Percentiles rank a stretch among this genome's conserved stretches.
These are phyloP conservation scores for Fistulifera solaris DNA, from an alignment of 108 stramenopile genomes.

Conservation along the genomic window DNA sequence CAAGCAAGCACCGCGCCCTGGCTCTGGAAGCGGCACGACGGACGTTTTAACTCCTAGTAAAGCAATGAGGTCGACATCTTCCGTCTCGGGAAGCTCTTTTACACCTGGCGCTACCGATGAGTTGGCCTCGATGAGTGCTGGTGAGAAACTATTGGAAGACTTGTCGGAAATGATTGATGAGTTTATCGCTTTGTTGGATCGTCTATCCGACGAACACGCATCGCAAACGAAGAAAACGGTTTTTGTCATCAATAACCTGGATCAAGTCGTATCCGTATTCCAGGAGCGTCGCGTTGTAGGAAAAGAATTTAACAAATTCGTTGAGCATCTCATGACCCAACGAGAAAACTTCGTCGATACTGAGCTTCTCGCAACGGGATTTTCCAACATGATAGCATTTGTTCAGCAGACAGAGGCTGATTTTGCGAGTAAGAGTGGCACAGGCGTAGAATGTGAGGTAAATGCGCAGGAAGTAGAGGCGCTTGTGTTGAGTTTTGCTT, in stretches of 20 bases:
- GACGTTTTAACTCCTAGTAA: neutral
- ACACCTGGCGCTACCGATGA: constrained; percentile 1
- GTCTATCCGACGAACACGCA: constrained; percentile 73
- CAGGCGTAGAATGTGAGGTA: constrained; percentile 47
- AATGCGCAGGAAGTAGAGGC: constrained; percentile 82
- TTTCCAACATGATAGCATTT: constrained; percentile 93
- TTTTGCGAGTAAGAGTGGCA: constrained; percentile 33
- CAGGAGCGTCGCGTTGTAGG: constrained; percentile 86
- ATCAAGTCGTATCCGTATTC: constrained; percentile 86
- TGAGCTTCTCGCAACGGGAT: constrained; percentile 83
- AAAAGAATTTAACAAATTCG: constrained; percentile 88
- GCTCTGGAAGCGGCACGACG: neutral
- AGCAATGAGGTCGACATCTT: neutral
- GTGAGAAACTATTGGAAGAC: constrained; percentile 81
- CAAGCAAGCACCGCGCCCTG: neutral
- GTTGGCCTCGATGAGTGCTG: constrained; percentile 26
- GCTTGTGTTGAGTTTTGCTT: constrained; percentile 89
- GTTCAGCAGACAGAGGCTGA: constrained; percentile 89
- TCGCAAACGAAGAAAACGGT: constrained; percentile 81
- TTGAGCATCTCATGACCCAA: constrained; percentile 78
- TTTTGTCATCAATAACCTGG: constrained; percentile 96
- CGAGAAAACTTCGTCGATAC: constrained; percentile 95
- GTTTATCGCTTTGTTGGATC: constrained; percentile 63
- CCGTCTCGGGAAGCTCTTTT: neutral
- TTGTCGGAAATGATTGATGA: constrained; percentile 64